Base-by-base conservation (phyloP, 2,329 filamentous ascomycete species). In the Hypoxylon sp. region DNA sequence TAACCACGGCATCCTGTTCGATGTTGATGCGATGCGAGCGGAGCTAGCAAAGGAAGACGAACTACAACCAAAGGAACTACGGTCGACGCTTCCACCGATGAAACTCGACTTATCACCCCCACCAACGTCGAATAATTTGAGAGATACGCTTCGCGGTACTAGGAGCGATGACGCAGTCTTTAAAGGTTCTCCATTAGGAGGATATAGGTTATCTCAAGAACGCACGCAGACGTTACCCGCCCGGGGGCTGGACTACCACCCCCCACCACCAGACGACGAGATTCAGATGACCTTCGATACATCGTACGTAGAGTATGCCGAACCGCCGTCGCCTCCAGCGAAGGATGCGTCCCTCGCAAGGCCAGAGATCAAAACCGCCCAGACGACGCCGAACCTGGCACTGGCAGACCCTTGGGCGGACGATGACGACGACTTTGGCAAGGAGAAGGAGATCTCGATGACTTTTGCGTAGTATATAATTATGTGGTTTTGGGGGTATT, bases 21-120 rank as follows among this genome's bases (percentile, higher is more conserved):
- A 99, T 72, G 88, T 99, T 48, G 95, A 99, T 72, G 95, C 95
- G 11, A 98, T 99, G 68, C 86, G 92, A 50, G 89, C 92, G 8
- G 92, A 96, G 72, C 81, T 99, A 32, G 92, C 92, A 26, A 87
- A 86, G 50, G 91, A 94, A 65, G 71, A 77, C 20, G 54, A 84
- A 57, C 70, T 89, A 48, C 82, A 87, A 75, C 88, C 96, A 68
- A 90, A 88, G 74, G 92, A 98, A 79, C 86, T 97, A 62, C 86
- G 95, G 77, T 93, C 91, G 51, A 97, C 94, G 1, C 81, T 97
- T 22, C 94, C 94, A 47, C 92, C 94, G 0, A 96, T 97, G 85
- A 95, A 93, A 75, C 85, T 97, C 59, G 86, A 90, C 64, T 71
- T 89, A 30, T 72, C 78, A 1, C 67, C 76, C 1, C 75, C 79